Base-by-base conservation (phyloP, 2,329 filamentous ascomycete species). In the Trichoderma koningiopsis region DNA sequence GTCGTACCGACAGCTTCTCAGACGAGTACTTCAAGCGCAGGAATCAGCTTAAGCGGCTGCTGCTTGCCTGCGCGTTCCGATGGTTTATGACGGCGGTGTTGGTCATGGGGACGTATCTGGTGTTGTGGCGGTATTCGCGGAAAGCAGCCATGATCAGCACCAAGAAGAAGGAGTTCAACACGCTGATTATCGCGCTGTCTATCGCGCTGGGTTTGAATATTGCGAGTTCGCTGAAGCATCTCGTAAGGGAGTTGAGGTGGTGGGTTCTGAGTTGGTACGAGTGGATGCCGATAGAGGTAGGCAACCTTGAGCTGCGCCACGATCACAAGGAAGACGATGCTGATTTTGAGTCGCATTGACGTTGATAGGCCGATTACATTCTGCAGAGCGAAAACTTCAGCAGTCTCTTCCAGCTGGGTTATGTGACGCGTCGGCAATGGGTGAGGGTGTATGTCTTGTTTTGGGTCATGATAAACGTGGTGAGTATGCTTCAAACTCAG, bases 161-260 rank as follows among this genome's bases (percentile, higher is more conserved):
- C 1, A 74, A 75, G 22, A 85, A 84, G 72, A 78, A 78, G 33
- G 72, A 78, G 60, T 84, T 81, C 72, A 84, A 84, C 67, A 75
- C 80, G 0, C 71, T 83, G n/a, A 80, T 83, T 24, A 82, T 82
- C 0, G 82, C 78, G 0, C 75, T 84, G 5, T 80, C 80, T 58
- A 83, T 84, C 37, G 72, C 75, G 0, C 73, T 84, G 22, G 80
- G 81, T 68, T 71, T 85, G 60, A 81, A 81, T 59, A 79, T 84
- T 53, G 78, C 80, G 2, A 81, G 77, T 71, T 78, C 79, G 7
- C 76, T 85, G 27, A 83, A 83, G 68, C 78, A 78, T 33, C 81
- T 84, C 77, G 79, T 82, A 4, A 73, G 77, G 16, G 81, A 83
- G 70, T 74, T 83, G 70, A 76, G 83, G n/a, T 85, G 83, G 82